Evolutionary conservation across 1,139 yeast genomes (phyloP).

Genomic region (Taiozyma onychis): DNA sequence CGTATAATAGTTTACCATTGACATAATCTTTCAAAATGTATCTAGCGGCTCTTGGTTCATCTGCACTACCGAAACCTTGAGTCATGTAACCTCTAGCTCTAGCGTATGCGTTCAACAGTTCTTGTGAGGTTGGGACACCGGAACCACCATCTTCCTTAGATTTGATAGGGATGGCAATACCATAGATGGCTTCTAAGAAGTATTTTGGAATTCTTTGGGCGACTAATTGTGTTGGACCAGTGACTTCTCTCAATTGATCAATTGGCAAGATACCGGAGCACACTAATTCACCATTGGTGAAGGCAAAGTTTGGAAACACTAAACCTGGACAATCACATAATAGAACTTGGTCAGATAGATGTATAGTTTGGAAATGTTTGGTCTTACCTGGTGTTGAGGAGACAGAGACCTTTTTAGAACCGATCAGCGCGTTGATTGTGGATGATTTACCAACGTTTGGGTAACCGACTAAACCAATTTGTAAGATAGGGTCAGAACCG

Average conservation of each 20-base stretch:
- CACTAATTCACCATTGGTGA: conserved; percentile 93
- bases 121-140: conserved; percentile 85
- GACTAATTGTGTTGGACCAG: conserved; percentile 87
- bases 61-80: conserved; percentile 95
- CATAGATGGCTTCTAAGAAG: conserved; percentile 87
- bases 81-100: conserved; percentile 97
- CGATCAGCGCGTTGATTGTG: conserved; percentile 91
- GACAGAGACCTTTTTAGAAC: conserved; percentile 94
- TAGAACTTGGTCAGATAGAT: conserved; percentile 73
- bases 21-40: conserved; percentile 92
- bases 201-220: conserved; percentile 86
- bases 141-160: conserved; percentile 83
- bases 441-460: conserved; percentile 96
- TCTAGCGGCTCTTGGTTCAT: conserved; percentile 92
- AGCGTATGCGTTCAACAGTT: conserved; percentile 86
- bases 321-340: conserved; percentile 99
- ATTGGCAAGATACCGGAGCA: conserved; percentile 98
- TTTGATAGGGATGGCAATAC: conserved; percentile 78
- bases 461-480: conserved; percentile 94
- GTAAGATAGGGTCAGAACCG: conserved; percentile 55
- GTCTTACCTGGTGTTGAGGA: conserved; percentile 99
- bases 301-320: conserved; percentile 97
- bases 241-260: conserved; percentile 89
- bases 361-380: conserved; percentile 96
- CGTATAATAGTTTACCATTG: conserved; percentile 79